Base-by-base conservation (phyloP, 257 asterid genomes). In the Handroanthus guayacan region DNA sequence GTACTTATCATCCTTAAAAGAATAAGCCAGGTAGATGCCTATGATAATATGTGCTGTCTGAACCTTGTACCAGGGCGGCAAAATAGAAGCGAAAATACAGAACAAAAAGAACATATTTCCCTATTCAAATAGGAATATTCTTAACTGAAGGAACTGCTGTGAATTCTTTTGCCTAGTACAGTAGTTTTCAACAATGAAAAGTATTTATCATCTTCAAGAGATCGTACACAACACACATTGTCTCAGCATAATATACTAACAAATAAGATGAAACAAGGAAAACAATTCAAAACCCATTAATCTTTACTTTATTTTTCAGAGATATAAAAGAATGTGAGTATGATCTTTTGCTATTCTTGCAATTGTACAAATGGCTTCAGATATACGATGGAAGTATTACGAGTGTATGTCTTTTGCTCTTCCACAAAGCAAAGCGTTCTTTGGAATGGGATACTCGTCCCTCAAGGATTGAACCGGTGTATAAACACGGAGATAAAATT, bases 381-480 rank as follows among this genome's bases (percentile, higher is more conserved):
- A 13, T 38, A 20, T 62, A 66, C 62, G 56, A 47, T 18, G 18
- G 16, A 57, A 54, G 73, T 68, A 11, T 54, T 74, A 81, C 76
- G 52, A 54, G 76, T 39, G 71, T 65, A 70, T 74, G 37, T 81
- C 86, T 31, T 2, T 12, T 4, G 96, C 91, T 79, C 87, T 83
- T 75, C 97, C 96, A 71, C 97, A 91, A 39, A 67, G 96, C 69
- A 89, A 71, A 20, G 93, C 93, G 36, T 89, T 91, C 4, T 34
- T 13, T 4, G 97, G 97, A 38, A 89, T 80, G 5, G 72, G 80
- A 74, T 87, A 87, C 81, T 92, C 97, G 43, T 92, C 91, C 67
- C 94, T 82, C 8, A 45, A 20, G 44, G 96, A 87, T 13, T 75
- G 71, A 3, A 64, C 77, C 9, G 90, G 85, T 17, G 96, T 60